These are phyloP conservation scores for Aspergillus sp. DNA, from an alignment of 2,329 filamentous ascomycete species.

Conservation along the genomic window DNA sequence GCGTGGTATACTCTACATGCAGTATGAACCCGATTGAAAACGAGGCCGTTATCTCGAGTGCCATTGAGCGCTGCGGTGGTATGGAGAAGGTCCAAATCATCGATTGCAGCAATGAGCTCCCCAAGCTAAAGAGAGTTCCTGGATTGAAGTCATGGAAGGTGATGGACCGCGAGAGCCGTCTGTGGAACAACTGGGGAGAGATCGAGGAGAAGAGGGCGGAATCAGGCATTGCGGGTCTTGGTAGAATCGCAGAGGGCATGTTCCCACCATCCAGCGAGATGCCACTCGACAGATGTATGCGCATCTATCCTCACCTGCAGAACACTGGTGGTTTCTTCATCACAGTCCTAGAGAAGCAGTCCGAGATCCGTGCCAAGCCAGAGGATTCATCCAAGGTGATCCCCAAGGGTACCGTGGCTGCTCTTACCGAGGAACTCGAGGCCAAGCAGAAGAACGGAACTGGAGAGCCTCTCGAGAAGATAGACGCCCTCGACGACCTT, in stretches of 20 bases:
- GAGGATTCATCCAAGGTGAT: conserved; percentile 53
- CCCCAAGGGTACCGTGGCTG: conserved; percentile 40
- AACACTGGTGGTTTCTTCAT: conserved; percentile 99
- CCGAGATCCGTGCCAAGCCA: conserved; percentile 76
- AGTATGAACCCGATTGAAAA: conserved; percentile 99
- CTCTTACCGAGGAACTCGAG: conserved; percentile 37
- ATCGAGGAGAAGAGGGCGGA: conserved; percentile 68
- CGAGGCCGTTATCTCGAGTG: conserved; percentile 84
- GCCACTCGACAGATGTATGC: conserved; percentile 85
- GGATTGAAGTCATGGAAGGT: conserved; percentile 84
- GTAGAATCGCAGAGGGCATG: conserved; percentile 75
- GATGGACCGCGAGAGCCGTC: conserved; percentile 78
- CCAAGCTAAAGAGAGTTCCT: conserved; percentile 70
- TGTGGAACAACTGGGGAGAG: conserved; percentile 80
- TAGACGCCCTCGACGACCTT: conserved; percentile 42
- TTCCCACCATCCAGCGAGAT: conserved; percentile 70
- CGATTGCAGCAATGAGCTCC: conserved; percentile 76
- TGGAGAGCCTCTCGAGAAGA: conserved; percentile 35
- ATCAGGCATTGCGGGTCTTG: conserved; percentile 63
- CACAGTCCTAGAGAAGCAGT: conserved; percentile 86
- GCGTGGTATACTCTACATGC: conserved; percentile 97
- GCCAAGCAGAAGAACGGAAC: conserved; percentile 30
- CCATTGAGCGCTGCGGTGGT: conserved; percentile 88
- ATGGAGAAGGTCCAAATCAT: conserved; percentile 76
- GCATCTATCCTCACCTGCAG: conserved; percentile 91